Evolutionary conservation across 257 asterid species (phyloP).

Genomic region (Nyctanthes arbortristis): DNA sequence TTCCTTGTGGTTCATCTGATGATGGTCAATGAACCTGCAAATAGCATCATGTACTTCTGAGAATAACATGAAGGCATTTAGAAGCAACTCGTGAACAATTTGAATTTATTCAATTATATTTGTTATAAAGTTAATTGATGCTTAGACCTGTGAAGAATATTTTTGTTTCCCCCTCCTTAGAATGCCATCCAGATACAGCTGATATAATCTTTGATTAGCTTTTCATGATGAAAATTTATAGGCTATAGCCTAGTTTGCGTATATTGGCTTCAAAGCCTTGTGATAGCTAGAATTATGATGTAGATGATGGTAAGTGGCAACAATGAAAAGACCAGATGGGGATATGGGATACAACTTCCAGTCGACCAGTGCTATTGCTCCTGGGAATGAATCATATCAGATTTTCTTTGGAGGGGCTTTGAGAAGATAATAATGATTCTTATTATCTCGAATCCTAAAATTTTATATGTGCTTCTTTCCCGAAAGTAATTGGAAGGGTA

Average conservation of each 20-base stretch:
- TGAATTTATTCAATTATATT: background rate
- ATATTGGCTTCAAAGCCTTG: background rate
- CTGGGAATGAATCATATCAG: background rate
- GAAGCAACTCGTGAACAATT: background rate
- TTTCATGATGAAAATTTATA: background rate
- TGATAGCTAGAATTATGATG: background rate
- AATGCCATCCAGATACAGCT: background rate
- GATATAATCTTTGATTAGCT: background rate
- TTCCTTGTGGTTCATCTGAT: background rate
- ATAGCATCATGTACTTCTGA: background rate
- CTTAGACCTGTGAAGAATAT: too few species aligned
- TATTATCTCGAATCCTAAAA: background rate
- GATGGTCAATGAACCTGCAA: background rate
- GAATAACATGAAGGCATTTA: background rate
- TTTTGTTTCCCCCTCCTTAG: too few species aligned
- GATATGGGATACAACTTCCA: background rate
- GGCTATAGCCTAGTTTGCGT: background rate
- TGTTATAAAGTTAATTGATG: background rate
- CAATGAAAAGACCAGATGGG: background rate
- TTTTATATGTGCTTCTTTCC: background rate
- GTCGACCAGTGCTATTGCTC: background rate
- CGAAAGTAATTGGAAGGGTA: background rate
- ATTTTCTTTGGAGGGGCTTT: background rate
- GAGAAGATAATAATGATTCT: background rate
- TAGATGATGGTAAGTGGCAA: background rate